Evolutionary conservation across 805 yeast genomes (phyloP).

Genomic region (Yarrowia sp.): DNA sequence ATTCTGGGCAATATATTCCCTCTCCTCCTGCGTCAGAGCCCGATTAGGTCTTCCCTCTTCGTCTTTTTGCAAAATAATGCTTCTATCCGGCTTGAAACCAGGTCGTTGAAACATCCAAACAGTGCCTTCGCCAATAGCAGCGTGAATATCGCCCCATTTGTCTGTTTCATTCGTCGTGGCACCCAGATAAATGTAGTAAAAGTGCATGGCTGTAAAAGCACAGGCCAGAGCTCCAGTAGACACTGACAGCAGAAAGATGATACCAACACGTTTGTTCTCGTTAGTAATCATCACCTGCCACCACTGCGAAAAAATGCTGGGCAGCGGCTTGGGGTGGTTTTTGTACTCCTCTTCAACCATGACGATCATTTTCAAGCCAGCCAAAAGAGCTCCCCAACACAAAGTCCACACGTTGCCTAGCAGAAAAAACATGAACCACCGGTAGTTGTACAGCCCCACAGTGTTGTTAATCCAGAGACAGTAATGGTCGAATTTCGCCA

Average conservation of each 20-base stretch:
- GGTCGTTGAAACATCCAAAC: conserved; percentile 38
- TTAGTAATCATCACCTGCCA: not conserved
- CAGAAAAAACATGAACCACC: conserved; percentile 58
- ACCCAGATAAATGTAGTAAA: conserved; percentile 55
- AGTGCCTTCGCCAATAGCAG: conserved; percentile 44
- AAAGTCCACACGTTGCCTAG: conserved; percentile 47
- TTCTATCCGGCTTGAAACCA: conserved; percentile 28
- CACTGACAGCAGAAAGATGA: conserved; percentile 46
- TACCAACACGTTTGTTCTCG: conserved; percentile 37
- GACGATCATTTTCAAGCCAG: conserved; percentile 28
- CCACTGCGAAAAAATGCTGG: conserved; percentile 3
- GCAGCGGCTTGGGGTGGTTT: conserved; percentile 26
- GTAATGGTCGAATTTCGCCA: conserved; percentile 54
- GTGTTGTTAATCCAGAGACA: conserved; percentile 64
- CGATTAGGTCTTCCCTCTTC: conserved; percentile 34
- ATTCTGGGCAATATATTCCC: conserved; percentile 30
- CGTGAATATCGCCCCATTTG: conserved; percentile 66
- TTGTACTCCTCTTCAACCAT: conserved; percentile 14
- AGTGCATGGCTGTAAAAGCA: conserved; percentile 47
- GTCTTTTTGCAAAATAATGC: conserved; percentile 34
- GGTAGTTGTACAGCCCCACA: conserved; percentile 57
- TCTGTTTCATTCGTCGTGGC: conserved; percentile 71
- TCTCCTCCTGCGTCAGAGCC: conserved; percentile 33
- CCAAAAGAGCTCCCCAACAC: conserved; percentile 44
- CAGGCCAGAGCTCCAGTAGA: conserved; percentile 45